Evolutionary conservation across 2,329 filamentous ascomycete species (phyloP).

Genomic region (Lecanicillium sp.): DNA sequence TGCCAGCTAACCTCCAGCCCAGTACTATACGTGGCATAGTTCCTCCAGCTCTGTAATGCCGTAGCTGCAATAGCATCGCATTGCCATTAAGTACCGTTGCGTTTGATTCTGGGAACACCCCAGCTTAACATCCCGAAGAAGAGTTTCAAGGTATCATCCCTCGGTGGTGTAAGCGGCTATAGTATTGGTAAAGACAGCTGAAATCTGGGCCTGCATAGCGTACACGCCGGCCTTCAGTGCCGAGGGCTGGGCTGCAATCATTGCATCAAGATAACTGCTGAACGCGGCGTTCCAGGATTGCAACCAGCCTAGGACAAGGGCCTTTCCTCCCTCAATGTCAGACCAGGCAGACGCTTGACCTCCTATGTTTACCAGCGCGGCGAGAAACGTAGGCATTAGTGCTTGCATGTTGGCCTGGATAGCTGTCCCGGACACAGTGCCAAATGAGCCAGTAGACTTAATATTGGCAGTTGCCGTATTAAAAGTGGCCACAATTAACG

Average conservation of each 20-base stretch:
- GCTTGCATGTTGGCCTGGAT: not conserved
- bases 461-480: not conserved
- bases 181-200: not conserved
- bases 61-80: too few species aligned
- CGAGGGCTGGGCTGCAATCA: not conserved
- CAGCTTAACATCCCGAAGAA: too few species aligned
- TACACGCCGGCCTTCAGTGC: not conserved
- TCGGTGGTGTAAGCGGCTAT: not conserved
- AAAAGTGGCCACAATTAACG: not conserved
- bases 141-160: too few species aligned
- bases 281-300: not conserved
- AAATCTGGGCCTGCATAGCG: not conserved
- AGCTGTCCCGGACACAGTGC: not conserved
- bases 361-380: not conserved
- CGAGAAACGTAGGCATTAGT: not conserved
- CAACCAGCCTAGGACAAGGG: not conserved
- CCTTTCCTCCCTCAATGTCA: not conserved
- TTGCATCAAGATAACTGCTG: not conserved
- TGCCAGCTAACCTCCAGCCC: too few species aligned
- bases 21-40: too few species aligned
- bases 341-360: not conserved
- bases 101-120: too few species aligned
- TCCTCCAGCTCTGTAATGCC: too few species aligned
- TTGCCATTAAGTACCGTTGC: too few species aligned
- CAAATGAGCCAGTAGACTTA: not conserved